phyloP scores from a whole-genome alignment of 2,329 filamentous ascomycete species.

The Trichoderma koningii region DNA sequence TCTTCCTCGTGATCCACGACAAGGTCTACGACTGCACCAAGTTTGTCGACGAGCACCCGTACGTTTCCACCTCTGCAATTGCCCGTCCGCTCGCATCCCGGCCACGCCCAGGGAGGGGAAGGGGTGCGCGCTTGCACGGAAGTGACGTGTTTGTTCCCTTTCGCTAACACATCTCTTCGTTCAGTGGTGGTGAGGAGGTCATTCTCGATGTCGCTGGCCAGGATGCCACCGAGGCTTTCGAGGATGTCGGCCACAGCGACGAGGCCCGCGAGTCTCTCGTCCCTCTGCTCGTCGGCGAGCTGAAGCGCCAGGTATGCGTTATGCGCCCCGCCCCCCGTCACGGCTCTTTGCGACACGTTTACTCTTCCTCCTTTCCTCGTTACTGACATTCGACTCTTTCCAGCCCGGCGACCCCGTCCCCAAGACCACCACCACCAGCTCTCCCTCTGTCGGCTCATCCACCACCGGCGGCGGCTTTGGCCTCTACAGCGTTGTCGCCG shows the following conservation, averaged over 20 bases:
- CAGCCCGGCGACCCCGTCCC: slow-evolving; percentile 78
- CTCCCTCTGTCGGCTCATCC: slow-evolving; percentile 52
- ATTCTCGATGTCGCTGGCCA: slow-evolving; percentile 93
- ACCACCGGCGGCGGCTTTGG: slow-evolving; percentile 69
- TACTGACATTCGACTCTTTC: slow-evolving; percentile 1
- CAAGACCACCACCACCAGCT: slow-evolving; percentile 55
- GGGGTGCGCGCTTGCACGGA: neutral
- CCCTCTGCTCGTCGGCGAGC: slow-evolving; percentile 68
- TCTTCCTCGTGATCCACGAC: slow-evolving; percentile 90
- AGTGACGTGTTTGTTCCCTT: neutral
- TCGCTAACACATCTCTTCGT: slow-evolving; percentile 1
- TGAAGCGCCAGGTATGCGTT: slow-evolving; percentile 76
- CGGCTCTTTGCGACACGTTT: slow-evolving; percentile 8
- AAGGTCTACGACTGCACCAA: slow-evolving; percentile 89
- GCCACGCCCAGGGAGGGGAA: neutral
- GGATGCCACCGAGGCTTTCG: slow-evolving; percentile 96
- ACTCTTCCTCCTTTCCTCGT: neutral
- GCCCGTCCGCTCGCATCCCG: too few relatives aligned
- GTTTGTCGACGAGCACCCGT: slow-evolving; percentile 97
- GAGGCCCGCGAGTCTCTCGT: slow-evolving; percentile 94
- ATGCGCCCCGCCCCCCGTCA: neutral
- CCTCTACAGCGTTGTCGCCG: slow-evolving; percentile 76
- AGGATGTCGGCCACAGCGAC: slow-evolving; percentile 98
- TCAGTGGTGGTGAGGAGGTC: slow-evolving; percentile 96
- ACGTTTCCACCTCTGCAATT: slow-evolving; percentile 42